Conservation (phyloP, 352 stramenopile species). For the Phytophthora citricola region DNA sequence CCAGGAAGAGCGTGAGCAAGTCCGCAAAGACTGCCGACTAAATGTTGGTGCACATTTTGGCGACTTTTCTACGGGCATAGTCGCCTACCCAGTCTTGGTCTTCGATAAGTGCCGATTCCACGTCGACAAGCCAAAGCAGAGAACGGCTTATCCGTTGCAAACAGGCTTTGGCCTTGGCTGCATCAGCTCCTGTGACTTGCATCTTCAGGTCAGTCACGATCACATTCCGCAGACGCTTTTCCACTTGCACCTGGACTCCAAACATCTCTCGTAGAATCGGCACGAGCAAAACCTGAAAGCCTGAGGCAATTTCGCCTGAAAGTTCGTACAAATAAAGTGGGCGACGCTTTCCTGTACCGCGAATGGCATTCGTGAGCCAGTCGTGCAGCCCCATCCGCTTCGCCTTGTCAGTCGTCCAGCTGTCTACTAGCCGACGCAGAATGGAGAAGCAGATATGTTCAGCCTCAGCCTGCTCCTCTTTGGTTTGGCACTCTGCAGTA, state of each 20-base stretch:
- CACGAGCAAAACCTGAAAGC: slow-evolving; percentile 68
- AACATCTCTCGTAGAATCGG: slow-evolving; percentile 66
- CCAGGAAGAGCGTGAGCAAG: slow-evolving; percentile 54
- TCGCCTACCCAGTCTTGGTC: slow-evolving; percentile 49
- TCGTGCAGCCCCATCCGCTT: slow-evolving; percentile 77
- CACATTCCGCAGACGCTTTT: slow-evolving; percentile 65
- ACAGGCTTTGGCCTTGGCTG: slow-evolving; percentile 39
- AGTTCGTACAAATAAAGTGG: slow-evolving; percentile 70
- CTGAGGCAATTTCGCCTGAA: slow-evolving; percentile 64
- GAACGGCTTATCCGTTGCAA: slow-evolving; percentile 65
- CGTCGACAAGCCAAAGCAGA: slow-evolving; percentile 59
- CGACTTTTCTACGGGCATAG: slow-evolving; percentile 43
- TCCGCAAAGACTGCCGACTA: slow-evolving; percentile 52
- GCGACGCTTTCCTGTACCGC: slow-evolving; percentile 53
- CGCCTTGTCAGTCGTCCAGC: slow-evolving; percentile 73
- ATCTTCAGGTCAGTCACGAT: slow-evolving; percentile 72
- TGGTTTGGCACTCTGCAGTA: slow-evolving; percentile 21
- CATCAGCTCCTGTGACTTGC: slow-evolving; percentile 37
- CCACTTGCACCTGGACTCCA: slow-evolving; percentile 60
- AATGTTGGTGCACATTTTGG: slow-evolving; percentile 44
- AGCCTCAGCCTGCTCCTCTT: slow-evolving; percentile 50
- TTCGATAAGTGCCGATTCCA: slow-evolving; percentile 49
- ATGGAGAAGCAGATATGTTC: slow-evolving; percentile 71
- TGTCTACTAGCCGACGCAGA: slow-evolving; percentile 63
- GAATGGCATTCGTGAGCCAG: slow-evolving; percentile 76